Conservation (phyloP, 768 basidiomycete species). For the Lentinula boryana region DNA sequence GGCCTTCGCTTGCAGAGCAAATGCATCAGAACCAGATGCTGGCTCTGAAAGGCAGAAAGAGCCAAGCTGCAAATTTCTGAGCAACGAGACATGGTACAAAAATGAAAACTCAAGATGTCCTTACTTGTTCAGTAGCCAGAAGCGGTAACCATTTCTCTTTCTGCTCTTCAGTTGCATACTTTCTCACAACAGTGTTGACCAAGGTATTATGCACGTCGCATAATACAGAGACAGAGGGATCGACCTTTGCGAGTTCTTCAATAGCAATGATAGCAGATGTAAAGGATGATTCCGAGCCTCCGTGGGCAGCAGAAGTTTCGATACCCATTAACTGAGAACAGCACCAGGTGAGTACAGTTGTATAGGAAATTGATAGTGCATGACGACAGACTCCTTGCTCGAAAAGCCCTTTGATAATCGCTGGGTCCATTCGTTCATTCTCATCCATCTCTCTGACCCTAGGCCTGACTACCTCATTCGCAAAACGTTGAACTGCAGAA, state of each 20-base stretch:
- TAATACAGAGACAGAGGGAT: constrained; percentile 93
- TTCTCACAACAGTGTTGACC: constrained; percentile 89
- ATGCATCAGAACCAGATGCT: constrained; percentile 93
- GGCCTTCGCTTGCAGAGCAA: constrained; percentile 91
- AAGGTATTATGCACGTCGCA: constrained; percentile 99
- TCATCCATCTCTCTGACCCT: constrained; percentile 98
- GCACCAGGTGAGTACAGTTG: constrained; percentile 3
- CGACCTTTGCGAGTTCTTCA: constrained; percentile 94
- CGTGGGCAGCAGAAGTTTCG: constrained; percentile 78
- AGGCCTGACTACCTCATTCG: constrained; percentile 82
- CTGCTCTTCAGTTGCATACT: constrained; percentile 79
- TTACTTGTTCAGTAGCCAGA: constrained; percentile 72
- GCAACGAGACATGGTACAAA: background rate
- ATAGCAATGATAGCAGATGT: constrained; percentile 94
- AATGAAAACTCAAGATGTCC: background rate
- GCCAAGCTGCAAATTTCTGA: constrained; percentile 58
- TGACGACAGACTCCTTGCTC: constrained; percentile 78
- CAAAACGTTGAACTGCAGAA: constrained; percentile 73
- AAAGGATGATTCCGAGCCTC: constrained; percentile 88
- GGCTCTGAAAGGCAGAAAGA: constrained; percentile 95
- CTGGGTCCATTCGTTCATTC: constrained; percentile 89
- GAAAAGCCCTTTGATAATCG: constrained; percentile 81
- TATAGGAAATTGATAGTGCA: background rate
- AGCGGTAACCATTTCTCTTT: constrained; percentile 85
- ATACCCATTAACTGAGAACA: constrained; percentile 87